Percentiles rank a stretch among this genome's conserved stretches.
Evolutionary conservation across 2,329 filamentous ascomycete species (phyloP).

Genomic region (Aspergillus pseudonomiae): DNA sequence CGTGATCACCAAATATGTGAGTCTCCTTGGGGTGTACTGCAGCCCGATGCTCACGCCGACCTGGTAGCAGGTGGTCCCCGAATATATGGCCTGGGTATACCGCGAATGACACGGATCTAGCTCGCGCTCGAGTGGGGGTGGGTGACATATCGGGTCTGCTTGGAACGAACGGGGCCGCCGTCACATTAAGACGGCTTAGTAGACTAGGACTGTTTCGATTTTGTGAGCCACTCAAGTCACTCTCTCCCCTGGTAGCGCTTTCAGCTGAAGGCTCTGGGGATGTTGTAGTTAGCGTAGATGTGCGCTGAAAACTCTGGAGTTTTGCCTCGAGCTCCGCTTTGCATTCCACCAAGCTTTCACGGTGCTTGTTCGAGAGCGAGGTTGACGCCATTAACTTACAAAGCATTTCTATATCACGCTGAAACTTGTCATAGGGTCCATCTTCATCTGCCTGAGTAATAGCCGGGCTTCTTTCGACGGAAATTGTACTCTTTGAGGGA

Average conservation of each 20-base stretch:
- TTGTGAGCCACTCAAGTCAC: background rate
- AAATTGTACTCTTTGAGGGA: background rate
- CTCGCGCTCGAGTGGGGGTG: background rate
- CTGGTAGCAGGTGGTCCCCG: constrained; percentile 16
- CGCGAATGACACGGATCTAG: background rate
- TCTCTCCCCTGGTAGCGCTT: background rate
- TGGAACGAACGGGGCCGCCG: background rate
- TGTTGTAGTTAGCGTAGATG: background rate
- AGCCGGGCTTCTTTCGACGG: background rate
- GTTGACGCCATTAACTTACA: constrained; percentile 23
- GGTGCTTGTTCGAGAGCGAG: constrained; percentile 12
- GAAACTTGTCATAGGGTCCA: constrained; percentile 4
- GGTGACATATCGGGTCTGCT: background rate
- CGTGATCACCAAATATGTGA: constrained; percentile 15
- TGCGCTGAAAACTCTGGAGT: constrained; percentile 7
- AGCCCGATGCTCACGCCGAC: background rate
- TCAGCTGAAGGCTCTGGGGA: background rate
- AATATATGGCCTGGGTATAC: constrained; percentile 5
- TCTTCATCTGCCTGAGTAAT: background rate
- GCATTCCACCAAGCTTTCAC: constrained; percentile 18
- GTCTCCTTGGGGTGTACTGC: background rate
- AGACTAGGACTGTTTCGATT: background rate
- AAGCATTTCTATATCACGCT: constrained; percentile 24
- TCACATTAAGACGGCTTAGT: background rate
- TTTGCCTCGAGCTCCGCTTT: constrained; percentile 20